Base-by-base conservation (phyloP, 192 early-diverging fungal species). In the Coemansia sp. region DNA sequence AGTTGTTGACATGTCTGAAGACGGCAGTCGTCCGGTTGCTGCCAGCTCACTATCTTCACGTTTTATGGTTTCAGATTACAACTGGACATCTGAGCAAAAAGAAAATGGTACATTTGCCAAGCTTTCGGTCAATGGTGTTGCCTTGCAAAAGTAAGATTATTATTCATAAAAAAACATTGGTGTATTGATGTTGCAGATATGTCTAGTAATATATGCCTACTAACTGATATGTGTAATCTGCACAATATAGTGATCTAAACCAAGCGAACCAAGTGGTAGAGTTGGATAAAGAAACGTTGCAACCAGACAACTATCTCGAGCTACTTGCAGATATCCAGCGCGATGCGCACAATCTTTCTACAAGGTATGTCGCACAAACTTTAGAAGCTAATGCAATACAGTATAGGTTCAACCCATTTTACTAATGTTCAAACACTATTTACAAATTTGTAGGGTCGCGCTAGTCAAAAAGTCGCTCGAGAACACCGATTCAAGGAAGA, bases 1-100 rank as follows among this genome's bases (percentile, higher is more conserved):
- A 2, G 51, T 78, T 10, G 74, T 78, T 4, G 63, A 78, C 27
- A 71, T 78, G 64, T 61, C 74, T 0, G 41, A 39, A 4, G 58
- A 71, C 21, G 68, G 68, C 25, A 40, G 30, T 14, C 9, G 17
- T 6, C 68, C 69, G 2, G 57, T 58, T 10, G 47, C 44, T 4
- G 68, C 59, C 11, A 53, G 43, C 33, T 78, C 74, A 34, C 30
- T 78, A 19, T 61, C 74, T 5, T 61, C 74, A 19, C 52, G 57
- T 24, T 70, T 78, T 7, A 66, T 67, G 50, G 68, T 70, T 1
- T 54, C 74, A 8, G 69, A 51, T n/a, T 71, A 60, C 45, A 55
- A 62, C n/a, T 78, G 74, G 74, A 52, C 37, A 9, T 47, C 38
- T 6, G 24, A 47, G 34, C 3, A 58, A 10, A 50, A 21, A 18